Base-by-base conservation (phyloP, 495 filamentous ascomycete species). In the Chaetomium cochliodes region DNA sequence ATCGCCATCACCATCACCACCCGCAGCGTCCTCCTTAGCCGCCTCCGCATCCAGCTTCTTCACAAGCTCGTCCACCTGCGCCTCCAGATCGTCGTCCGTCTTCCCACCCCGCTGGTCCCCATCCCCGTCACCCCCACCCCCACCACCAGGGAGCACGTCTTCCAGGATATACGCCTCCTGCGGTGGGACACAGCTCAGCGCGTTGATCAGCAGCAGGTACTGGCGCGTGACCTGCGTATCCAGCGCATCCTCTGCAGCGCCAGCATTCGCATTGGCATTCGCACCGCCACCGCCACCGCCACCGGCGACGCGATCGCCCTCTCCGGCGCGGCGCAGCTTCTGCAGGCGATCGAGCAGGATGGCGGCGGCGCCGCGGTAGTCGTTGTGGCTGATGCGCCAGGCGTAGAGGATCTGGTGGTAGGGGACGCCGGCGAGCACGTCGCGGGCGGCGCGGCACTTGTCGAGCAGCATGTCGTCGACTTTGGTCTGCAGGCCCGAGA, bases 321-420 rank as follows among this genome's bases (percentile, higher is more conserved):
- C 63, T 23, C 79, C 79, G 63, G 78, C 67, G 63, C 66, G 75
- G 76, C 79, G 73, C 74, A 77, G 74, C 79, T 82, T 81, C 79
- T 73, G 76, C 59, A 78, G 78, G 67, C 88, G 81, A 66, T 89
- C 85, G 42, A 90, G 79, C 26, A 96, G 82, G 51, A 92, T 84
- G 51, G 88, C 84, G 0, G 94, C 92, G 3, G 91, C 94, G 55
- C 93, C 94, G 44, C 93, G 90, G 77, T 90, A 94, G 73, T 98
- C 91, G 60, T 85, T 83, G 57, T 87, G 89, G 66, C 86, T 85
- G 62, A 97, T 87, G 58, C 96, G 87, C 84, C 91, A 98, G 23
- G 92, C 86, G 68, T 96, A 94, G 30, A 98, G 85, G 50, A 96
- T 87, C 68, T 91, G 88, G 71, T 89, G 89, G 75, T 90, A 93